Evolutionary conservation across 257 asterid species (phyloP).

Genomic region (Solanum sitiens): DNA sequence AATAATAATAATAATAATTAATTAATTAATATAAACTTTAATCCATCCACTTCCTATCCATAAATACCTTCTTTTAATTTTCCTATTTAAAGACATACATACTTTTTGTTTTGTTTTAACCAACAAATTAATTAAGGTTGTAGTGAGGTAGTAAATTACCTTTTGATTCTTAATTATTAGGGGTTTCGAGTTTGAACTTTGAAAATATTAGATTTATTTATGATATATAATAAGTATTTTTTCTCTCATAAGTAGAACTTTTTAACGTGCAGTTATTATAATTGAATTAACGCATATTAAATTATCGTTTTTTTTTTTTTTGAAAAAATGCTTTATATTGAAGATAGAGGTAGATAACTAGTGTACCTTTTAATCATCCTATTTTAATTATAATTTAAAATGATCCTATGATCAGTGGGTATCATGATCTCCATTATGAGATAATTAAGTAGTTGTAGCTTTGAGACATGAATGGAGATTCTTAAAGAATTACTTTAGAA

Average conservation of each 20-base stretch:
- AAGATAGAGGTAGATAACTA: neutral
- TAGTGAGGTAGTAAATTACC: neutral
- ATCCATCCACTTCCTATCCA: neutral
- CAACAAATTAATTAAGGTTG: neutral
- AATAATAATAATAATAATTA: too few species aligned
- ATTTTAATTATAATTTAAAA: neutral
- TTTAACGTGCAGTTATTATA: accelerated
- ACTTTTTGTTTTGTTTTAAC: neutral
- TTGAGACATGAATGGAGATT: neutral
- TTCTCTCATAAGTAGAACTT: neutral
- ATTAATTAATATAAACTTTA: neutral
- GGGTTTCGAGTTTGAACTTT: neutral
- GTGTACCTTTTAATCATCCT: neutral
- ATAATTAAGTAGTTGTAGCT: neutral
- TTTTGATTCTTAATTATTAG: neutral
- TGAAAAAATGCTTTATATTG: neutral
- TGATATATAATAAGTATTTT: neutral
- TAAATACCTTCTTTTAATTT: neutral
- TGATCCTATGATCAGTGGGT: neutral
- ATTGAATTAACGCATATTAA: too few species aligned
- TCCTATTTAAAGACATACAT: neutral
- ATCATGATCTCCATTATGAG: neutral
- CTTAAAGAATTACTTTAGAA: neutral
- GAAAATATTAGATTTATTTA: neutral
- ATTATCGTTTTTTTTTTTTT: neutral